Evolutionary conservation across 2,329 filamentous ascomycete species (phyloP), one percentile per base, ranked within the genome.

Genomic region (Aspergillus ruber): DNA sequence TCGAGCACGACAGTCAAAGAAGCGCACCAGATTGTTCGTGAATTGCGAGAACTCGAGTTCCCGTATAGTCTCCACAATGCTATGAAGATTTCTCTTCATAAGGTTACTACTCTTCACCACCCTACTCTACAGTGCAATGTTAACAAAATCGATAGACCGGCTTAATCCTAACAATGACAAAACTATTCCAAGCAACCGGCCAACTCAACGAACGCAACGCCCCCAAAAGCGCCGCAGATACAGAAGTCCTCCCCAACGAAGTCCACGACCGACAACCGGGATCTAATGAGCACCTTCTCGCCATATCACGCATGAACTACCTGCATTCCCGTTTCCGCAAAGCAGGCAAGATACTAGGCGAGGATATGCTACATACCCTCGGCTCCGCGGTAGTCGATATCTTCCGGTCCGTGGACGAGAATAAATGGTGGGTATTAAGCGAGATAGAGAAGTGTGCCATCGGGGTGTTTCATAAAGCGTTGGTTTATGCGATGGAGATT

Each of bases 401-500:
- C 3, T 62, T 75, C 17, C 70, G 74, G 25, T 86, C 81, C 71
- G 74, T 83, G n/a, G 64, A 71, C 4, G 66, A 70, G 4, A 83
- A 79, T 55, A 85, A 88, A 59, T 88, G 84, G 84, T 75, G 85
- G 2, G 38, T 66, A 3, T 63, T 86, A 13, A 81, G 76, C 7
- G 75, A 81, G 1, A 74, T 86, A 67, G 85, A 88, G 62, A 58
- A 70, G 8, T 84, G 81, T 50, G 83, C 83, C 1, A 61, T 82
- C 74, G 39, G 78, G 74, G 3, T 78, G 81, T 59, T 86, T 81
- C 83, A 84, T 82, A 63, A 70, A 71, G 47, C 69, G 84, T 21
- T 64, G 1, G 84, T 83, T 9, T 79, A 85, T 48, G 77, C 78
- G 52, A 86, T 87, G 83, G 74, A 73, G 0, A 85, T 87, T 42